Evolutionary conservation across 1,139 yeast species (phyloP).

Genomic region (Spencermartinsiella ligniputridi): DNA sequence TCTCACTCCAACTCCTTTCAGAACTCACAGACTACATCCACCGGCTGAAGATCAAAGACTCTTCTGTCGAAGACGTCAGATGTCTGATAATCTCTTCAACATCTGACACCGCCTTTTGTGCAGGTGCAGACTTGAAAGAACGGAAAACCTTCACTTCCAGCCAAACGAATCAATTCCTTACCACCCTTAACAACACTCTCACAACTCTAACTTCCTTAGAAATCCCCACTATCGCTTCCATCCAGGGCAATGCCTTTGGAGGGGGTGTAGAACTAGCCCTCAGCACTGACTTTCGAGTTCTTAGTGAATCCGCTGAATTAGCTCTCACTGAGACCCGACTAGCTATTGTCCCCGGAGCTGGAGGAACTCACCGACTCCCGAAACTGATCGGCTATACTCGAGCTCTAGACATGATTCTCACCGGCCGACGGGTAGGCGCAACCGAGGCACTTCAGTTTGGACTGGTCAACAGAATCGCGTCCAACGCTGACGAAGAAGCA

Average conservation of each 20-base stretch:
- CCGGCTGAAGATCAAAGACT: slow-evolving; percentile 21
- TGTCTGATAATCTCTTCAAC: slow-evolving; percentile 30
- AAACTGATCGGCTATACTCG: slow-evolving; percentile 28
- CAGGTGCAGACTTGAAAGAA: slow-evolving; percentile 35
- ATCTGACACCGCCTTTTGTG: slow-evolving; percentile 30
- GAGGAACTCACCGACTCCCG: slow-evolving; percentile 33
- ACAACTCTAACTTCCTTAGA: slow-evolving; percentile 24
- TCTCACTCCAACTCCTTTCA: slow-evolving; percentile 27
- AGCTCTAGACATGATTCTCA: slow-evolving; percentile 28
- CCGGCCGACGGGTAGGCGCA: slow-evolving; percentile 28
- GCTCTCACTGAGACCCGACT: slow-evolving; percentile 30
- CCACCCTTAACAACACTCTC: slow-evolving; percentile 28
- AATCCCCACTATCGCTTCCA: slow-evolving; percentile 31
- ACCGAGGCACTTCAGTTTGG: slow-evolving; percentile 28
- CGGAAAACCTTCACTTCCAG: slow-evolving; percentile 29
- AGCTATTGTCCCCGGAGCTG: slow-evolving; percentile 33
- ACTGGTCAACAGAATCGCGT: slow-evolving; percentile 26
- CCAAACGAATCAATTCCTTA: slow-evolving; percentile 29
- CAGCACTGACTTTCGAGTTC: slow-evolving; percentile 29
- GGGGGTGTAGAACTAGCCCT: slow-evolving; percentile 32
- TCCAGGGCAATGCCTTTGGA: slow-evolving; percentile 33
- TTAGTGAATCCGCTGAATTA: slow-evolving; percentile 21
- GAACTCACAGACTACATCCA: slow-evolving; percentile 25
- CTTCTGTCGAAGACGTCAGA: slow-evolving; percentile 21
- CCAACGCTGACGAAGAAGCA: slow-evolving; percentile 24